Evolutionary conservation across 2,329 filamentous ascomycete species (phyloP).

Genomic region (Immersiporthe knoxdaviesiana): DNA sequence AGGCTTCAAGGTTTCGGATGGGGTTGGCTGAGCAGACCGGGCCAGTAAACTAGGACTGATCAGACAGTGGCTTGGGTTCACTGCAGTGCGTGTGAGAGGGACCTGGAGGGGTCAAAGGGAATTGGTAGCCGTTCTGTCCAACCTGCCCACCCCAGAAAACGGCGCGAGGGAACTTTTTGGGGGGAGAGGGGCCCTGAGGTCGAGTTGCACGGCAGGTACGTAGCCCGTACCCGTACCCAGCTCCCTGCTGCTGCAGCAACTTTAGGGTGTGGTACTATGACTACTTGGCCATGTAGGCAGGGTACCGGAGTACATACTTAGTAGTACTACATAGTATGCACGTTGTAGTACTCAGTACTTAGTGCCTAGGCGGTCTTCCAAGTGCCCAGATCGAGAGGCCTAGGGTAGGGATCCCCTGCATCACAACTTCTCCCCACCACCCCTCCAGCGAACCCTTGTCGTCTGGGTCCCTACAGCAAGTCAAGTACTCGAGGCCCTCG

Average conservation of each 20-base stretch:
- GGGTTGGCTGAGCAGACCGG: conserved; percentile 3
- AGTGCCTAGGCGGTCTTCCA: not conserved
- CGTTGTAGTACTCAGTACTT: too few relatives aligned
- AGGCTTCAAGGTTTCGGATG: conserved; percentile 1
- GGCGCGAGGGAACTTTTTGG: not conserved
- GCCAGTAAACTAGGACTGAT: conserved; percentile 1
- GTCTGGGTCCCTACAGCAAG: not conserved
- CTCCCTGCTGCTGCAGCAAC: not conserved
- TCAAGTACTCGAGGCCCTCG: not conserved
- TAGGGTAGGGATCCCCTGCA: not conserved
- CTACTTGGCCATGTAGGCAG: too few relatives aligned
- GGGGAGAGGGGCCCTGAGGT: not conserved
- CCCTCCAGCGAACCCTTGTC: not conserved
- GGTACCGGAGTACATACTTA: not conserved
- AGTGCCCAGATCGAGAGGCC: not conserved
- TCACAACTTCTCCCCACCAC: not conserved
- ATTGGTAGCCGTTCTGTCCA: conserved; percentile 17
- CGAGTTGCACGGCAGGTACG: conserved; percentile 15
- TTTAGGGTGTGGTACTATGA: conserved; percentile 5
- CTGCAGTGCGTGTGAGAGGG: not conserved
- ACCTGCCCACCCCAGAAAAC: conserved; percentile 9
- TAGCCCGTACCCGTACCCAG: not conserved
- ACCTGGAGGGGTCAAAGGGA: conserved; percentile 14
- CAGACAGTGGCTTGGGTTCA: not conserved
- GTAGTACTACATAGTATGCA: too few relatives aligned